A percentile compares a stretch with the other conserved stretches of the same genome.
phyloP scores from a whole-genome alignment of 345 rosid species.

The Heritiera fomes region DNA sequence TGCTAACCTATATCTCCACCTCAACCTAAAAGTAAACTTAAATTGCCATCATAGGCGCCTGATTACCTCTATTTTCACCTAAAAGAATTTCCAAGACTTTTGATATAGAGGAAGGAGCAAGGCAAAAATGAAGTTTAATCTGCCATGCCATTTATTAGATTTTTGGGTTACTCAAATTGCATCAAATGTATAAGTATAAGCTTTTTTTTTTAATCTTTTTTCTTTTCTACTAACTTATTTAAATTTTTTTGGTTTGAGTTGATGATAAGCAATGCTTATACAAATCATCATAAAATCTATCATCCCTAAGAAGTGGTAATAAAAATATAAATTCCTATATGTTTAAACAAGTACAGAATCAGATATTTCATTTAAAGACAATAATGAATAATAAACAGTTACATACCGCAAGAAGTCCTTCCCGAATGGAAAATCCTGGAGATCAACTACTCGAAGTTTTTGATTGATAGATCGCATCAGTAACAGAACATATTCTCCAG shows the following conservation, averaged over 20 bases:
- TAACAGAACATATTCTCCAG: conserved; percentile 58
- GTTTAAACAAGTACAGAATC: not conserved
- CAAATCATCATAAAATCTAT: conserved; percentile 3
- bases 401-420: conserved; percentile 68
- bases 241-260: not conserved
- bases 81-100: not conserved
- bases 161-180: not conserved
- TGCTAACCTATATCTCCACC: not conserved
- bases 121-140: not conserved
- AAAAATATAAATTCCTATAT: not conserved
- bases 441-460: conserved; percentile 67
- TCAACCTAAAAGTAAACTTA: not conserved
- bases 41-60: not conserved
- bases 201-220: not conserved
- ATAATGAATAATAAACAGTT: conserved; percentile 24
- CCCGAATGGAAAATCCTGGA: conserved; percentile 59
- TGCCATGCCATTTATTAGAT: not conserved
- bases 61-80: not conserved
- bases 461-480: conserved; percentile 54
- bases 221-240: not conserved
- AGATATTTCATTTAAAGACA: conserved; percentile 13
- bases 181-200: not conserved
- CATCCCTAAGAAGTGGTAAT: not conserved
- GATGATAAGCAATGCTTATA: not conserved
- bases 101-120: not conserved